A percentile compares a stretch with the other conserved stretches of the same genome.
Evolutionary conservation across 148 eudicot genomes (phyloP).

Genomic region (Rhododendron henanense): DNA sequence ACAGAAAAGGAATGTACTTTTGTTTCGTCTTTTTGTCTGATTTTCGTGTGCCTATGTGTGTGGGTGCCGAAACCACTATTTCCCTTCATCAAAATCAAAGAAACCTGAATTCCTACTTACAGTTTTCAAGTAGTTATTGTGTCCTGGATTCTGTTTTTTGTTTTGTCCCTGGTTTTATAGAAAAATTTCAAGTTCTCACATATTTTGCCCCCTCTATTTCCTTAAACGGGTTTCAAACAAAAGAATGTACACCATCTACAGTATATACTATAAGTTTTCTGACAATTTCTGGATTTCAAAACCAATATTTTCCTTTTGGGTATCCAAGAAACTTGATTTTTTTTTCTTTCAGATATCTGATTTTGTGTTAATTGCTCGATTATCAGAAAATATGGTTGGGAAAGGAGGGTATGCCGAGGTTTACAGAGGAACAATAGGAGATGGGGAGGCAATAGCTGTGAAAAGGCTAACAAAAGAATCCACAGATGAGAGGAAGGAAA

Average conservation of each 20-base stretch:
- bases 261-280: too few species aligned
- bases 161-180: not conserved
- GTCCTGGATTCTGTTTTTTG: not conserved
- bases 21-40: not conserved
- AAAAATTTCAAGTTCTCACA: not conserved
- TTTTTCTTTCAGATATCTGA: not conserved
- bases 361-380: constrained; percentile 4
- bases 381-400: constrained; percentile 82
- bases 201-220: not conserved
- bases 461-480: constrained; percentile 56
- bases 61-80: not conserved
- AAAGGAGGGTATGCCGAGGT: constrained; percentile 97
- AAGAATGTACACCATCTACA: too few species aligned
- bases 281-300: not conserved
- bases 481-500: constrained; percentile 74
- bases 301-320: not conserved
- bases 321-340: not conserved
- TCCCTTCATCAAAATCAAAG: not conserved
- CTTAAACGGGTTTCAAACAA: not conserved
- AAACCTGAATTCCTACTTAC: not conserved
- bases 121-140: not conserved
- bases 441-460: constrained; percentile 80
- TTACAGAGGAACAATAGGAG: constrained; percentile 53
- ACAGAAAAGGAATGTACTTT: not conserved
- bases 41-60: not conserved